Evolutionary conservation across 352 stramenopile genomes (phyloP), one percentile per base, ranked within the genome.

Genomic region (Phytophthora multivora): DNA sequence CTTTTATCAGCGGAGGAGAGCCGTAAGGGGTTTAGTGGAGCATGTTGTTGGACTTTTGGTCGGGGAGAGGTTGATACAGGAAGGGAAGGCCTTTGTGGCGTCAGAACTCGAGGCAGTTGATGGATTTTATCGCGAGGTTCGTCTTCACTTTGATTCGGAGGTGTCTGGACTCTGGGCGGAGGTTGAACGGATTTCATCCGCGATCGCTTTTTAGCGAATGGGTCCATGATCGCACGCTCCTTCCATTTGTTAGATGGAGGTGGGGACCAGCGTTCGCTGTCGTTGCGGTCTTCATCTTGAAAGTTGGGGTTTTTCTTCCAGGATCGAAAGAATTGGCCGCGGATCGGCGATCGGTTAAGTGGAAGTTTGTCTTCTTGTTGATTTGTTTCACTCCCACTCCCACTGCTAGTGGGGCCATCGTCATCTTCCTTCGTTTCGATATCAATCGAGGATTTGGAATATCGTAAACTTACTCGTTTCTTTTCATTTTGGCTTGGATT

Each of bases 171-270:
- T 59, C 38, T 49, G 3, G 16, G 5, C 26, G 39, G 35, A 4
- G 60, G 35, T 11, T 57, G 63, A 1, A 52, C 13, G 35, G 38
- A 48, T 19, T 41, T 75, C 11, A 31, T 16, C 41, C 45, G 25
- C 1, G 43, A 12, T 52, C 79, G 78, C 10, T 73, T 66, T 56
- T 86, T 89, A 30, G 80, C 83, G 55, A 91, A 91, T 15, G 83
- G 83, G 63, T 91, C 86, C 16, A 83, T 59, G 11, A 91, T 62
- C 10, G 83, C 83, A 1, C 83, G 75, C n/a, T 74, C 73, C 61
- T 86, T 89, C 83, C 83, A 91, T 50, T 91, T 91, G 65, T 91
- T 91, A 12, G 59, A 69, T 5, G 51, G 12, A 18, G 51, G 45
- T n/a, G 64, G 59, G 2, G 64, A 61, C 64, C 64, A 72, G 10